These are phyloP conservation scores for Fraxinus greggii DNA, from an alignment of 305 asterid genomes.

Conservation along the genomic window DNA sequence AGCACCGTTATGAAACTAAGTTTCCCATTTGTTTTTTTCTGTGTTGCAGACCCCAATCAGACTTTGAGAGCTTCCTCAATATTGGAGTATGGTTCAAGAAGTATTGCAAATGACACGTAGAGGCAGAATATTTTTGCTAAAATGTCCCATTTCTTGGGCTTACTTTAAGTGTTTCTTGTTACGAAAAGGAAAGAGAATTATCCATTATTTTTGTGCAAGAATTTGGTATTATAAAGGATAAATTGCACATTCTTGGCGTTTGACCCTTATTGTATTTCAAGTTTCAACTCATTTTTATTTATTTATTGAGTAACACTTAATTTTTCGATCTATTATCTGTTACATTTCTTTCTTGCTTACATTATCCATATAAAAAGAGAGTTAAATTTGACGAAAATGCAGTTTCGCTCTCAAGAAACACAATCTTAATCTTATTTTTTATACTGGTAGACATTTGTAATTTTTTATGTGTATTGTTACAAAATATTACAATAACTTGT, in stretches of 20 bases:
- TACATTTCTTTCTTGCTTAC: not conserved
- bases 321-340: not conserved
- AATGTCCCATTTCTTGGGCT: not conserved
- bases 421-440: not conserved
- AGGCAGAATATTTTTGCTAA: not conserved
- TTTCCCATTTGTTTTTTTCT: not conserved
- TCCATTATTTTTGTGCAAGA: not conserved
- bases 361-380: not conserved
- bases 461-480: not conserved
- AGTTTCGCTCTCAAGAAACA: not conserved
- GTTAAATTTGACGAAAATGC: not conserved
- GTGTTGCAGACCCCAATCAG: constrained; percentile 66
- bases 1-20: not conserved
- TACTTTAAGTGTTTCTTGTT: not conserved
- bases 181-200: not conserved
- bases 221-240: not conserved
- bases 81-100: constrained; percentile 77
- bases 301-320: not conserved
- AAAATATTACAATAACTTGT: not conserved
- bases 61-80: constrained; percentile 72
- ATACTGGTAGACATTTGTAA: not conserved
- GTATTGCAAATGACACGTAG: constrained; percentile 41
- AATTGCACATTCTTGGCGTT: not conserved
- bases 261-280: not conserved
- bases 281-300: not conserved